Evolutionary conservation across 805 yeast genomes (phyloP).

Genomic region (Kuraishia hungarica): DNA sequence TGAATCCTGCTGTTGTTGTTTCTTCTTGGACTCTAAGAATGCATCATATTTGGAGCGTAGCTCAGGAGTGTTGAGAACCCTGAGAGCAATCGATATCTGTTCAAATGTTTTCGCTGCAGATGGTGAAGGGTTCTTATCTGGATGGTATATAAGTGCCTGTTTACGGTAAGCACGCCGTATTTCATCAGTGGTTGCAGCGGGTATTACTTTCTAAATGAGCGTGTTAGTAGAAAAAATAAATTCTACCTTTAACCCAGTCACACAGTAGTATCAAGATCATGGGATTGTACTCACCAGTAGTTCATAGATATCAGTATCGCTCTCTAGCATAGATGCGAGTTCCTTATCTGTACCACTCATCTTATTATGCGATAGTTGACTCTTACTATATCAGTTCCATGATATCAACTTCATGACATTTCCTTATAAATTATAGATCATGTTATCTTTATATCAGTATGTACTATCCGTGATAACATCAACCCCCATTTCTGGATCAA

Average conservation of each 20-base stretch:
- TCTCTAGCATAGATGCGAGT: constrained; percentile 2
- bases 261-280: not conserved
- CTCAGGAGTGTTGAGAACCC: constrained; percentile 11
- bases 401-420: no score
- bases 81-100: constrained; percentile 18
- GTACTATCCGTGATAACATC: no score
- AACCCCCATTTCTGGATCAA: no score
- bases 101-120: constrained; percentile 20
- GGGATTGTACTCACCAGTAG: constrained; percentile 1
- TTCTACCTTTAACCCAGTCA: no score
- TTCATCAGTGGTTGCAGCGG: constrained; percentile 3
- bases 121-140: constrained; percentile 23
- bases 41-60: constrained; percentile 15
- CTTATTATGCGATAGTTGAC: no score
- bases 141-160: constrained; percentile 22
- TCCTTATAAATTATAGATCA: no score
- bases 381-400: no score
- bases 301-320: constrained; percentile 6
- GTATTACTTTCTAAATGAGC: not conserved
- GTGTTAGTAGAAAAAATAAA: not conserved
- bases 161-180: constrained; percentile 21
- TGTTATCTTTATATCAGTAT: no score
- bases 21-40: constrained; percentile 5
- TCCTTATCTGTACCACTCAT: constrained; percentile 2
- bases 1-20: constrained; percentile 2